Base-by-base conservation (phyloP, 257 asterid genomes). In the Nicotiana tabacum region DNA sequence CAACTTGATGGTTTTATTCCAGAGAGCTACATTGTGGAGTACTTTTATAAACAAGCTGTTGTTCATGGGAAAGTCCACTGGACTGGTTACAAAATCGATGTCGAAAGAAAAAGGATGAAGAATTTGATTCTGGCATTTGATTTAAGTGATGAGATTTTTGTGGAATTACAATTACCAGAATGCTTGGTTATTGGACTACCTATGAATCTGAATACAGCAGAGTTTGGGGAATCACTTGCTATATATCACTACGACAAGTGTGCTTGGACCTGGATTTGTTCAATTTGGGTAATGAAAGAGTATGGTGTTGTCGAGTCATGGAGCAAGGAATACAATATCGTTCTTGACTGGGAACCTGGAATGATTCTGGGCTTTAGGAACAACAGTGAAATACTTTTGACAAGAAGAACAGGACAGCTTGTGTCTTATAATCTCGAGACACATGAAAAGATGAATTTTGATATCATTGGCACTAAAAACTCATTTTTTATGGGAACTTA, bases 221-320 rank as follows among this genome's bases (percentile, higher is more conserved):
- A 51, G 27, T 46, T 16, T 61, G 58, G 65, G 24, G 82, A 82
- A 16, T 68, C 70, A 11, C 83, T 85, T 35, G 69, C 82, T 82
- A 60, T 70, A 6, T 12, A 61, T 79, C 84, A 53, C 4, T 69
- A 62, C 5, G 29, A 70, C 57, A 43, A 12, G 24, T 51, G 65
- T 18, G 16, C 9, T 37, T 33, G 9, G 83, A 67, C 43, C 32
- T 8, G n/a, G 3, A 48, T 18, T 16, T 82, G 74, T 61, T 70
- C 80, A 43, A 80, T 83, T 24, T 91, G 92, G 92, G 89, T 88
- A 83, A 91, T 89, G 94, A 79, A 85, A 6, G 90, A 87, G 53
- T 88, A 88, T 11, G 90, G 89, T 9, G 87, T 82, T 6, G 76
- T 43, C 58, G 87, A 84, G 33, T 91, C 92, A 77, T 91, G 94